Evolutionary conservation across 2,329 filamentous ascomycete species (phyloP).

Genomic region (Botrytis elliptica): DNA sequence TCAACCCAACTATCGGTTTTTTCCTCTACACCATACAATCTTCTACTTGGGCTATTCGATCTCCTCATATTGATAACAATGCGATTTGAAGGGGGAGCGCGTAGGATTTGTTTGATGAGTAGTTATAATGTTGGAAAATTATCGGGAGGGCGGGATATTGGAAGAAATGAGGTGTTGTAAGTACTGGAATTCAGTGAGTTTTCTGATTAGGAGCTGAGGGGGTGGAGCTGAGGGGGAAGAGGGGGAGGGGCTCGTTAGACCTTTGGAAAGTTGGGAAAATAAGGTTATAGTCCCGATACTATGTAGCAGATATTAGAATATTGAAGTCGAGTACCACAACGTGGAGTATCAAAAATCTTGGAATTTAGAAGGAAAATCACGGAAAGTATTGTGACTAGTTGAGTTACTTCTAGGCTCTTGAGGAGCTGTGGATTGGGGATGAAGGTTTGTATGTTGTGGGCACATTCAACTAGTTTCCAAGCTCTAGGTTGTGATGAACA

Average conservation of each 20-base stretch:
- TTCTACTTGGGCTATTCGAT: conserved; percentile 60
- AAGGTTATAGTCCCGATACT: conserved; percentile 61
- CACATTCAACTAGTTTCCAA: too few relatives aligned
- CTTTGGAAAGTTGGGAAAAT: conserved; percentile 61
- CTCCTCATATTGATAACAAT: conserved; percentile 47
- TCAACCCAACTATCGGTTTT: conserved; percentile 41
- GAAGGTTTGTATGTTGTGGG: conserved; percentile 50
- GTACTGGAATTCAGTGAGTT: conserved; percentile 62
- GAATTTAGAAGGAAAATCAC: too few relatives aligned
- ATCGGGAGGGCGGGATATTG: conserved; percentile 44
- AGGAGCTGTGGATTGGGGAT: conserved; percentile 39
- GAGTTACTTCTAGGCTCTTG: conserved; percentile 33
- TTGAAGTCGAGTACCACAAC: conserved; percentile 44
- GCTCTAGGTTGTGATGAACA: too few relatives aligned
- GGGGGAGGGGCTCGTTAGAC: conserved; percentile 48
- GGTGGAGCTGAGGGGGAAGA: conserved; percentile 42
- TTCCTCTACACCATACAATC: conserved; percentile 44
- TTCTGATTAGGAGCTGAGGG: conserved; percentile 66
- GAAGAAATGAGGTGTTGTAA: conserved; percentile 59
- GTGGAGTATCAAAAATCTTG: not conserved
- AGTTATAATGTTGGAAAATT: too few relatives aligned
- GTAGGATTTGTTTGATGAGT: conserved; percentile 47
- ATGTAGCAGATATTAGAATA: conserved; percentile 53
- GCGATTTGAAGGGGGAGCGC: conserved; percentile 55
- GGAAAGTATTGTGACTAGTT: not conserved